Evolutionary conservation across 2,329 filamentous ascomycete species (phyloP), one percentile per base, ranked within the genome.

Genomic region (Penicillium digitatum): DNA sequence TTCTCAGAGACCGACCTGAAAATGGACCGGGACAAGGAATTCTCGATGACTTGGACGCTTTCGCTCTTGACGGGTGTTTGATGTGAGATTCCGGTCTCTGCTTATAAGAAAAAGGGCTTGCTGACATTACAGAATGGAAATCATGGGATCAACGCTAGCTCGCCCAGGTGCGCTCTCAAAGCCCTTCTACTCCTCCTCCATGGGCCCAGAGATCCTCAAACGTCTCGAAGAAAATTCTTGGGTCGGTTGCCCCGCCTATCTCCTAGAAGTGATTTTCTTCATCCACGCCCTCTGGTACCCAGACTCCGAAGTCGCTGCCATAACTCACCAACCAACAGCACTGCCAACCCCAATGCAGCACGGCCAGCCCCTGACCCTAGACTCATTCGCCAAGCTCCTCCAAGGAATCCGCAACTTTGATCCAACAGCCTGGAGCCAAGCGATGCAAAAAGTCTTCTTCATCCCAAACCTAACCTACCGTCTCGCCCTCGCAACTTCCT

Each of bases 401-500:
- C 66, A 68, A 16, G 69, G 74, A 46, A 75, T 75, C 40, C 68
- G 72, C 56, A 66, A 67, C 38, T 75, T 75, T 50, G 69, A 75
- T 40, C 68, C 73, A 11, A 57, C 66, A 16, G 57, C 66, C 43
- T 75, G 73, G 73, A 69, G 73, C 31, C 62, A 72, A 48, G 66
- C 70, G 43, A 71, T 75, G 63, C 72, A 74, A 59, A 58, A 63
- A n/a, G 70, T 63, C 52, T 62, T 66, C 35, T 81, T 78, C 67
- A 78, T 82, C 26, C 65, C 73, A 1, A 73, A 77, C 16, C 68
- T 82, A 12, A 72, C 76, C 45, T 69, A 74, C 58, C 78, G 77
- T 48, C 76, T 83, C 48, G 72, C 73, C 49, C 76, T 82, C 1
- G 81, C 73, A 27, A 67, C 64, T 44, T 62, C 70, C 50, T 74